Base-by-base conservation (phyloP, 169 alveolate genomes). In the Plasmodium reichenowi region DNA sequence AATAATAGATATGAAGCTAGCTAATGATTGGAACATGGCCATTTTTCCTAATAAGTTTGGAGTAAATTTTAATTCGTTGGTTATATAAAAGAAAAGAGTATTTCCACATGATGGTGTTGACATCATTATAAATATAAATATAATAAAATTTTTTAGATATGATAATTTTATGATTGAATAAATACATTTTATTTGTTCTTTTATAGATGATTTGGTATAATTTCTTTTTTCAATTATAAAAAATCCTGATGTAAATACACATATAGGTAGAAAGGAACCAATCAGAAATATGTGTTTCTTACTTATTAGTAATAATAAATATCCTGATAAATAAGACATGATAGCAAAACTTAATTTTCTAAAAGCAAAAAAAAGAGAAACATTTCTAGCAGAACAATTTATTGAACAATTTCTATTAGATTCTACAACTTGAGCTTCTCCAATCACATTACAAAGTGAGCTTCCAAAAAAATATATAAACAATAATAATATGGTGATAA, bases 391-490 rank as follows among this genome's bases (percentile, higher is more conserved):
- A 9, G 95, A 89, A 60, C 75, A 88, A 38, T 73, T 89, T 20
- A 89, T 66, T 56, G 73, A 88, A 32, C 92, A 90, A 17, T 85
- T 67, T 56, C 96, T 85, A 13, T 97, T 96, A 0, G 96, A 94
- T 64, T 95, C 97, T 3, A 96, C 96, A 73, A 96, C 95, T 70
- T 95, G 95, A 2, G 97, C 98, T 90, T 96, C 98, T n/a, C 98
- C 97, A 20, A 95, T 94, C 62, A 96, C 98, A 63, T 93, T 95
- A 74, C 97, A 94, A 60, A 94, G 94, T 29, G 97, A 92, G 47
- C 93, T 75, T 26, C 96, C 95, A 29, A 95, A 92, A 50, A 94
- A 92, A 26, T 76, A 90, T n/a, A 76, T 63, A 38, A 93, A 95
- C 48, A 95, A 74, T 29, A 94, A 74, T n/a, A 75, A 70, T 20